Base-by-base conservation (phyloP, 805 yeast species). In the Saccharomycopsis lassenensis region DNA sequence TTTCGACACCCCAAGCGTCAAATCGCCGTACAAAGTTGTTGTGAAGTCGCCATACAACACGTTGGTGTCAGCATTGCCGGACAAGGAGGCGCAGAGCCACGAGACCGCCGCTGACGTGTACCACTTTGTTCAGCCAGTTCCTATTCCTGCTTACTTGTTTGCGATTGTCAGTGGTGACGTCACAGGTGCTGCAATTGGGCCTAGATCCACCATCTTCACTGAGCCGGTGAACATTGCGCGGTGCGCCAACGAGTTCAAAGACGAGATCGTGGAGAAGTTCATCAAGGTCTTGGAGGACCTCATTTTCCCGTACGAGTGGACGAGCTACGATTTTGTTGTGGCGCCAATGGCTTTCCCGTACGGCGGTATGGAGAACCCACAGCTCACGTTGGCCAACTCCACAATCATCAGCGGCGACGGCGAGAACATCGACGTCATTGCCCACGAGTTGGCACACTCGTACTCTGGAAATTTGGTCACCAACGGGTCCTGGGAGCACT, bases 351-450 rank as follows among this genome's bases (percentile, higher is more conserved):
- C 74, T 2, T 72, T 71, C 58, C 94, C 95, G 2, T 86, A 83
- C 50, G 95, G 95, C 42, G 95, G 95, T 37, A 86, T 86, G 95
- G 95, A 86, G 59, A 83, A 84, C 52, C 94, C 94, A 43, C 85
- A 85, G 52, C 74, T 84, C 56, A 85, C 95, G 0, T 83, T 85
- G 57, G 91, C 86, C 5, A 86, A 95, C 0, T 94, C 95, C 31
- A 85, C 95, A 2, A 63, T 86, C 43, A 71, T 86, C 29, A 71
- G 87, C 11, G 86, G 87, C 26, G 94, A 85, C 57, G 67, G 87
- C 40, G 77, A 83, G 39, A 83, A 85, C 46, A 85, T 85, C 14
- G 86, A 81, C 48, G 95, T 86, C 20, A 74, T 86, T 53, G 95
- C 95, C 1, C 95, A 86, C 57, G 95, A 86, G 57, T 67, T 86